These are phyloP conservation scores for Phanerochaete carnosa DNA, from an alignment of 768 basidiomycete species.

Conservation along the genomic window DNA sequence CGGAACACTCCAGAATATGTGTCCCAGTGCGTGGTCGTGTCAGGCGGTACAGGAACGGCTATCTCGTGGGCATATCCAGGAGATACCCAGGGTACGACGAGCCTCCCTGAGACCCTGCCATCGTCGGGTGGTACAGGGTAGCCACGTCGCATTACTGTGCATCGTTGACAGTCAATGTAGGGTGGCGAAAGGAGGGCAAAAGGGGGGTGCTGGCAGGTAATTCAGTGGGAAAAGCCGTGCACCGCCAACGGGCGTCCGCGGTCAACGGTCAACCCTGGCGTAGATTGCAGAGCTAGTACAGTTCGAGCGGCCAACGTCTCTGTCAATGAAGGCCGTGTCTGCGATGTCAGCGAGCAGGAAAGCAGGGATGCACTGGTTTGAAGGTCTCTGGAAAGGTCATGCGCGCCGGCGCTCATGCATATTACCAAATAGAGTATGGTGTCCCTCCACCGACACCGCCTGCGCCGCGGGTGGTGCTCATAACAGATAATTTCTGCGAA, in stretches of 20 bases:
- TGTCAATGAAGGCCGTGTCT: neutral
- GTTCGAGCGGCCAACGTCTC: neutral
- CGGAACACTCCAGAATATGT: neutral
- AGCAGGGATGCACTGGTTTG: neutral
- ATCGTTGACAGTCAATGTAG: neutral
- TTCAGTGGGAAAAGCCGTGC: neutral
- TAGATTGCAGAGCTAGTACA: neutral
- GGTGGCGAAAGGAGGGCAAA: neutral
- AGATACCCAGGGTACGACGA: neutral
- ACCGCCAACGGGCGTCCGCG: neutral
- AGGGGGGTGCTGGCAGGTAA: neutral
- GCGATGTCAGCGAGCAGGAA: neutral
- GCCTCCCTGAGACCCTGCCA: neutral
- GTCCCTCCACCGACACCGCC: neutral
- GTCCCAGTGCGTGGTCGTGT: neutral
- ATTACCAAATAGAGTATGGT: neutral
- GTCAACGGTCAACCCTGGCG: neutral
- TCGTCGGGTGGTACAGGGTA: neutral
- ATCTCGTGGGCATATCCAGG: neutral
- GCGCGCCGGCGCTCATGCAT: neutral
- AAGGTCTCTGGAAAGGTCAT: neutral
- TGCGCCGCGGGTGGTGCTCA: neutral
- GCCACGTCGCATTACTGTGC: neutral
- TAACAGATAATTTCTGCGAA: neutral
- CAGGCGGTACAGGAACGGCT: slow-evolving; percentile 1